Conservation (phyloP, 768 basidiomycete genomes). For the Tubosaeta brunneosetosa region DNA sequence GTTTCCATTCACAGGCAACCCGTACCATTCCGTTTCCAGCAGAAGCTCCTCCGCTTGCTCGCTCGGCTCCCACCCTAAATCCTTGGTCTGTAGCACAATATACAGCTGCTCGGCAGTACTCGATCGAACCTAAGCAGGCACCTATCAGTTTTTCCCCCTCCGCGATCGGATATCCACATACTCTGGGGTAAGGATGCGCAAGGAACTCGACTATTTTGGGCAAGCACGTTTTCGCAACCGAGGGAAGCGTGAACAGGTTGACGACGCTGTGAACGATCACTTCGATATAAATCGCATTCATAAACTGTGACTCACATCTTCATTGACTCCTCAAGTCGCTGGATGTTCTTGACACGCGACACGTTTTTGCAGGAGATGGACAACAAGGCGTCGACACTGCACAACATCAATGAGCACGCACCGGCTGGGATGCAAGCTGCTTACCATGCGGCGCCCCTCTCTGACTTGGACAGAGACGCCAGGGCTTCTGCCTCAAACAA, state of each 20-base stretch:
- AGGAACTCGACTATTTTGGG: constrained; percentile 57
- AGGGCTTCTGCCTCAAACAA: constrained; percentile 69
- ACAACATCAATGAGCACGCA: constrained; percentile 9
- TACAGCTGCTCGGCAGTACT: constrained; percentile 83
- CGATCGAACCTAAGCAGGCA: constrained; percentile 57
- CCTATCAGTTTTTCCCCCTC: constrained; percentile 5
- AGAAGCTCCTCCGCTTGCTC: constrained; percentile 59
- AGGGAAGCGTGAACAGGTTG: constrained; percentile 53
- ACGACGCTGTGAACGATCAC: constrained; percentile 47
- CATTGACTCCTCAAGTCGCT: constrained; percentile 76
- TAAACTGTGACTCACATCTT: constrained; percentile 58
- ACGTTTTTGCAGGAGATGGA: constrained; percentile 58
- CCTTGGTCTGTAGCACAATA: constrained; percentile 65
- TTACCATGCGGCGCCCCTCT: constrained; percentile 51
- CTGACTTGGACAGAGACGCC: constrained; percentile 40
- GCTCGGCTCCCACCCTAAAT: constrained; percentile 60
- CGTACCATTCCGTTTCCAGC: constrained; percentile 78
- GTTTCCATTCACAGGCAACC: constrained; percentile 19
- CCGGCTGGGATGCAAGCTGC: constrained; percentile 21
- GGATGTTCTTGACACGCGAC: constrained; percentile 72
- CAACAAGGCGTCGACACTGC: constrained; percentile 53
- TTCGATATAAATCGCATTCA: constrained; percentile 11
- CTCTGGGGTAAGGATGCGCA: constrained; percentile 75
- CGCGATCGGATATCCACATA: constrained; percentile 33
- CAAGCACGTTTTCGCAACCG: constrained; percentile 40